Conservation (phyloP, 352 stramenopile genomes). For the Peronospora tabacina region DNA sequence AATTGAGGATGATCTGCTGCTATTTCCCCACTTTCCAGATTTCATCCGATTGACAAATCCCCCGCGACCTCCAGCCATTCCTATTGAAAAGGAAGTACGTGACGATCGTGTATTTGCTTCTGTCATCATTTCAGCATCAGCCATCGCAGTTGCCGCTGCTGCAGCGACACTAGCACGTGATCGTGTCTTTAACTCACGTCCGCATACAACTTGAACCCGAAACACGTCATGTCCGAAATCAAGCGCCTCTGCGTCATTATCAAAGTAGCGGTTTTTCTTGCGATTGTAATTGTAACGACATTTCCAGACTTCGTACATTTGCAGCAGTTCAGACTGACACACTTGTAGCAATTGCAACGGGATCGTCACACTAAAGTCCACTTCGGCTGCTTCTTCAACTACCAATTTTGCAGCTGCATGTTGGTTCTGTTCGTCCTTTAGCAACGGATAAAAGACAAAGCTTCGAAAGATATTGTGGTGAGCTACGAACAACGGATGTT, state of each 20-base stretch:
- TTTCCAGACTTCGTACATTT: conserved; percentile 71
- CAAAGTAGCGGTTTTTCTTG: conserved; percentile 71
- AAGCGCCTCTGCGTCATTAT: conserved; percentile 71
- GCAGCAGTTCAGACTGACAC: conserved; percentile 58
- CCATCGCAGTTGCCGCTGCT: not conserved
- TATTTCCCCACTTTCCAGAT: conserved; percentile 46
- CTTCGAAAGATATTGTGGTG: conserved; percentile 49
- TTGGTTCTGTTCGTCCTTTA: conserved; percentile 44
- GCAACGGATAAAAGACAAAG: conserved; percentile 62
- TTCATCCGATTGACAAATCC: conserved; percentile 71
- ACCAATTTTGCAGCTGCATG: conserved; percentile 49
- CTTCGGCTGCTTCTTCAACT: conserved; percentile 69
- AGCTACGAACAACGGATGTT: conserved; percentile 41
- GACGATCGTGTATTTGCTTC: conserved; percentile 18
- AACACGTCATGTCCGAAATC: conserved; percentile 73
- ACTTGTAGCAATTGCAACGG: conserved; percentile 68
- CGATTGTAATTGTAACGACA: conserved; percentile 73
- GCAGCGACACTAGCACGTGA: conserved; percentile 7
- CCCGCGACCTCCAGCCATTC: conserved; percentile 30
- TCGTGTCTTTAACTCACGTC: conserved; percentile 34
- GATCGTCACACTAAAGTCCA: conserved; percentile 76
- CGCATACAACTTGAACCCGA: conserved; percentile 61
- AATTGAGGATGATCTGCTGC: conserved; percentile 20
- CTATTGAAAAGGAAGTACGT: conserved; percentile 48
- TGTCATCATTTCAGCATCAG: conserved; percentile 17